Percentiles rank a stretch among this genome's conserved stretches.
Evolutionary conservation across 2,329 filamentous ascomycete species (phyloP).

Genomic region (Byssoonygena ceratinophila): DNA sequence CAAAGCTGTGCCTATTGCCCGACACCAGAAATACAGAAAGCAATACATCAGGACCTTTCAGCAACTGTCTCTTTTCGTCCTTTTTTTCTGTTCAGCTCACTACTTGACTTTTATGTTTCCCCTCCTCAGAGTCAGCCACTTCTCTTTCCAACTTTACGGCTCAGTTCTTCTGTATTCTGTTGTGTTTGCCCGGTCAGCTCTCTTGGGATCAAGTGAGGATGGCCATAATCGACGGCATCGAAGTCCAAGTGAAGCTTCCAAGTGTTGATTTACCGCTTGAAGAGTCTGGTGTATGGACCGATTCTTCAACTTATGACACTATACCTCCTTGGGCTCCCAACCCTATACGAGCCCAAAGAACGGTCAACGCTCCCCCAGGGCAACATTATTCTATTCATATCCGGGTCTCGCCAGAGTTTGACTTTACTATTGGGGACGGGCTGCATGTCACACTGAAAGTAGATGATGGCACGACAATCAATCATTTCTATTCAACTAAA

Average conservation of each 20-base stretch:
- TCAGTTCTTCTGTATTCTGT: neutral
- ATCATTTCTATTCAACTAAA: conserved; percentile 12
- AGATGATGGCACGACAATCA: conserved; percentile 5
- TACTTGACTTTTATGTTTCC: neutral
- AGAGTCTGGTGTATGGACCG: neutral
- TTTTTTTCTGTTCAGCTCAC: neutral
- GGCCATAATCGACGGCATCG: conserved; percentile 10
- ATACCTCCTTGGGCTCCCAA: conserved; percentile 6
- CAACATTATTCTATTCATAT: conserved; percentile 2
- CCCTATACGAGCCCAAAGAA: neutral
- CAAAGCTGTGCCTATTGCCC: neutral
- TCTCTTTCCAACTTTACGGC: neutral
- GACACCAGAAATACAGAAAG: neutral
- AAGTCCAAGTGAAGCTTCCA: conserved; percentile 6
- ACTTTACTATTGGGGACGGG: conserved; percentile 2
- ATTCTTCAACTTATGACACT: neutral
- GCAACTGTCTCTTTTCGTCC: neutral
- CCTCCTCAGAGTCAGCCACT: neutral
- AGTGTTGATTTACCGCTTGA: neutral
- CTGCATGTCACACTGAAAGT: conserved; percentile 10
- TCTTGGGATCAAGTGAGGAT: neutral
- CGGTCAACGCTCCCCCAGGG: neutral
- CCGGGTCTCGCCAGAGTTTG: neutral
- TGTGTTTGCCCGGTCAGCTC: neutral
- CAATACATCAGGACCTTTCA: neutral